Evolutionary conservation across 495 filamentous ascomycete species (phyloP), one percentile per base, ranked within the genome.

Genomic region (Margaritispora aquatica): DNA sequence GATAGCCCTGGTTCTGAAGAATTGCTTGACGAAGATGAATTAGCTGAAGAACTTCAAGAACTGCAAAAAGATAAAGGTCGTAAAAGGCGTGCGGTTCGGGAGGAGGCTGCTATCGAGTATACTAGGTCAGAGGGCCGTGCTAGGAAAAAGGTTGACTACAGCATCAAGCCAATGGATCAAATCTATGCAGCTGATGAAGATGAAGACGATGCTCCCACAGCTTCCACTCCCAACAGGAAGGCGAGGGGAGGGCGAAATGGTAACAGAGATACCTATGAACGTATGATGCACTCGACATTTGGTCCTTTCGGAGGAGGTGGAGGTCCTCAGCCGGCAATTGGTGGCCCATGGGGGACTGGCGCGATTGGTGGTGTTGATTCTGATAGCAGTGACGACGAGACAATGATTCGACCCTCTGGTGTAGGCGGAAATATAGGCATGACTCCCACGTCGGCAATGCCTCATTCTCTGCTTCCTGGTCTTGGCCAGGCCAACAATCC

Each of bases 351-450:
- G 67, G 89, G 86, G 27, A 82, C 83, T 62, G 84, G 75, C n/a
- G 86, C 90, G 8, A 80, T 83, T 48, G 90, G 86, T 24, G 88
- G 88, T 60, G 88, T 84, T 10, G 92, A 97, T 64, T 96, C 92
- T 20, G 94, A 98, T 67, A 97, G 91, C 69, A 97, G 95, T 66
- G 94, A 98, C 62, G 95, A 98, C 61, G 94, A 98, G 66, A 78
- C 75, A 61, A 80, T 80, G 59, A 79, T 81, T 27, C 79, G 84
- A 23, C 74, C 74, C 24, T 65, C 72, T 10, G 80, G 76, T 23
- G 66, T 80, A 49, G 84, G 84, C 38, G 86, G 85, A 23, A 74
- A 81, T 57, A 70, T 86, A 22, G 87, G 88, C 58, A 88, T 90
- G 86, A 90, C 88, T 2, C 84, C 87, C n/a, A 86, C 86, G 2